phyloP scores from a whole-genome alignment of 306 rosid genomes.

The Hylodesmum podocarpum region DNA sequence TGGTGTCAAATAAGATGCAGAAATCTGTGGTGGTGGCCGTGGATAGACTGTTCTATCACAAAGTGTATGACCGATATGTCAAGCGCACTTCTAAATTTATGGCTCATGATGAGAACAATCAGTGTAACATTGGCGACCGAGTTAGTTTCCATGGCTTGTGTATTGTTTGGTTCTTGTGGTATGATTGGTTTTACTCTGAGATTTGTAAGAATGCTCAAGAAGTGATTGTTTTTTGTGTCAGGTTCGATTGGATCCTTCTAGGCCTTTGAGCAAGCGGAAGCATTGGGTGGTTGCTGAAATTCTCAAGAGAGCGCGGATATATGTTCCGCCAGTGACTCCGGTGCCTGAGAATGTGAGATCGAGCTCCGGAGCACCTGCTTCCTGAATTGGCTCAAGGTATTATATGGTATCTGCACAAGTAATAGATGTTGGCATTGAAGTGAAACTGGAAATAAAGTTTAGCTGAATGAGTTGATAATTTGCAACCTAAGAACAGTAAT shows the following conservation, averaged over 20 bases:
- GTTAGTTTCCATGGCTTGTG: conserved; percentile 43
- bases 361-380: conserved; percentile 25
- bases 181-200: background rate
- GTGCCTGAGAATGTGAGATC: conserved; percentile 16
- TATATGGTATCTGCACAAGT: background rate
- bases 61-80: conserved; percentile 68
- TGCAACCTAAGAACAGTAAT: background rate
- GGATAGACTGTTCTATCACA: conserved; percentile 71
- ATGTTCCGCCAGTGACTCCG: conserved; percentile 50
- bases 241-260: conserved; percentile 77
- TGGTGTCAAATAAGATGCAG: conserved; percentile 97
- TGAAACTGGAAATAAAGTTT: conserved; percentile 14
- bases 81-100: conserved; percentile 94
- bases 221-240: conserved; percentile 26
- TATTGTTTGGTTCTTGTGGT: background rate
- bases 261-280: conserved; percentile 87
- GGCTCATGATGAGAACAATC: conserved; percentile 80
- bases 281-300: conserved; percentile 87
- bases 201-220: background rate
- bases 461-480: background rate
- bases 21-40: conserved; percentile 95
- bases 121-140: conserved; percentile 78
- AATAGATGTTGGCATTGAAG: conserved; percentile 5
- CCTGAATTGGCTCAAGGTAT: conserved; percentile 35
- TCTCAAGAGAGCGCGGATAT: conserved; percentile 79